Percentiles rank a stretch among this genome's conserved stretches.
Evolutionary conservation across 257 asterid genomes (phyloP).

Genomic region (Solanum pimpinellifolium): DNA sequence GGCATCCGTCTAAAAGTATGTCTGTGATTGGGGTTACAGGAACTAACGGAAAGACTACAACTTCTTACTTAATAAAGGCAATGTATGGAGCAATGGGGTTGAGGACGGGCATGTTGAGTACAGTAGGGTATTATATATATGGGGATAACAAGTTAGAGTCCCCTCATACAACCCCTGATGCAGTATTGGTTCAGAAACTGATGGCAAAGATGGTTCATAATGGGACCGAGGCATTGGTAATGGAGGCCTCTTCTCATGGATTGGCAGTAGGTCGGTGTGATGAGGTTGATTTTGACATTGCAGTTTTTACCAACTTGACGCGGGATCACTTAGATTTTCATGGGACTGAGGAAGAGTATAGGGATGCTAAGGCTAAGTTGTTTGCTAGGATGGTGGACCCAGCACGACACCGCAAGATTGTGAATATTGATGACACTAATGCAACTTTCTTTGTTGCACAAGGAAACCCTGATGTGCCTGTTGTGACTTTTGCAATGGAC

Average conservation of each 20-base stretch:
- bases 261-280: slow-evolving; percentile 57
- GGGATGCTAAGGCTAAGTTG: slow-evolving; percentile 53
- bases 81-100: slow-evolving; percentile 96
- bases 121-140: slow-evolving; percentile 57
- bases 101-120: slow-evolving; percentile 87
- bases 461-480: slow-evolving; percentile 76
- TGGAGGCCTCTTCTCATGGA: slow-evolving; percentile 74
- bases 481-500: slow-evolving; percentile 80
- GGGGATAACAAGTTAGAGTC: slow-evolving; percentile 78
- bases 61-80: slow-evolving; percentile 55
- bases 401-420: slow-evolving; percentile 62
- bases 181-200: slow-evolving; percentile 71
- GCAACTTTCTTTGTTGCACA: slow-evolving; percentile 57
- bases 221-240: slow-evolving; percentile 81
- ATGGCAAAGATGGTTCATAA: slow-evolving; percentile 90
- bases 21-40: slow-evolving; percentile 77
- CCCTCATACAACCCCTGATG: slow-evolving; percentile 35
- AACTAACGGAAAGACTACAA: slow-evolving; percentile 70
- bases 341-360: slow-evolving; percentile 60
- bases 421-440: slow-evolving; percentile 75
- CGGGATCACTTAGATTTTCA: slow-evolving; percentile 65
- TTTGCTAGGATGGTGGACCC: slow-evolving; percentile 84
- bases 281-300: slow-evolving; percentile 83
- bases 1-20: slow-evolving; percentile 72
- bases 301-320: slow-evolving; percentile 67